phyloP scores from a whole-genome alignment of 805 yeast genomes.

The Teunomyces lycoperdinae region DNA sequence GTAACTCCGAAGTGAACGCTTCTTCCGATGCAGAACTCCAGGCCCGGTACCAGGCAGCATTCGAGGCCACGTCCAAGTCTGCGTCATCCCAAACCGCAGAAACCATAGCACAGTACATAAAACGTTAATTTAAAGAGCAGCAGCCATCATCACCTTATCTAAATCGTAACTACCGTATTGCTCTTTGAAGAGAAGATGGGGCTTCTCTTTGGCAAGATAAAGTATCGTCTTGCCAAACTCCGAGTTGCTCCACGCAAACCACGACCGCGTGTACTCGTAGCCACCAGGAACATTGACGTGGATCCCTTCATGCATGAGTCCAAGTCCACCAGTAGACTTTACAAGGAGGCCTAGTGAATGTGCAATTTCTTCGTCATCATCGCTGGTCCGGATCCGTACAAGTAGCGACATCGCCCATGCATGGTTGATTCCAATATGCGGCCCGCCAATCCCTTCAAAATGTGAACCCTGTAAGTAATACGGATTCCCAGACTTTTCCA shows the following conservation, averaged over 20 bases:
- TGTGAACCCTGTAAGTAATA: conserved; percentile 61
- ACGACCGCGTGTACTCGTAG: conserved; percentile 64
- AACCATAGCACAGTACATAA: conserved; percentile 65
- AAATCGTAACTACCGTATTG: conserved; percentile 34
- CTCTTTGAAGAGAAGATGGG: conserved; percentile 61
- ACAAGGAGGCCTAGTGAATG: conserved; percentile 48
- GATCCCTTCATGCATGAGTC: conserved; percentile 82
- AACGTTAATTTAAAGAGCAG: conserved; percentile 18
- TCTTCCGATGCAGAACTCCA: conserved; percentile 53
- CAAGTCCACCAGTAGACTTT: conserved; percentile 67
- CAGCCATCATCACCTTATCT: conserved; percentile 16
- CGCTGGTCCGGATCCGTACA: conserved; percentile 69
- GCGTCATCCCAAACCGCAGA: conserved; percentile 70
- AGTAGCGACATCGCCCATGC: conserved; percentile 94
- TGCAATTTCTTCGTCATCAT: conserved; percentile 66
- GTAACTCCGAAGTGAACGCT: conserved; percentile 57
- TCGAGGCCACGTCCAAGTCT: conserved; percentile 58
- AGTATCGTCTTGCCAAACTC: conserved; percentile 88
- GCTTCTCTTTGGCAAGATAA: conserved; percentile 69
- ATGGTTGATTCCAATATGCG: conserved; percentile 74
- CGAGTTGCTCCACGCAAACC: conserved; percentile 95
- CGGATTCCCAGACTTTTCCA: conserved; percentile 71
- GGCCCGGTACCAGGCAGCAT: conserved; percentile 69
- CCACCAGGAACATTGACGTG: conserved; percentile 55
- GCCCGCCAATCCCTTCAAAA: conserved; percentile 86